Evolutionary conservation across 192 early-diverging fungal genomes (phyloP).

Genomic region (Phycomyces nitens): DNA sequence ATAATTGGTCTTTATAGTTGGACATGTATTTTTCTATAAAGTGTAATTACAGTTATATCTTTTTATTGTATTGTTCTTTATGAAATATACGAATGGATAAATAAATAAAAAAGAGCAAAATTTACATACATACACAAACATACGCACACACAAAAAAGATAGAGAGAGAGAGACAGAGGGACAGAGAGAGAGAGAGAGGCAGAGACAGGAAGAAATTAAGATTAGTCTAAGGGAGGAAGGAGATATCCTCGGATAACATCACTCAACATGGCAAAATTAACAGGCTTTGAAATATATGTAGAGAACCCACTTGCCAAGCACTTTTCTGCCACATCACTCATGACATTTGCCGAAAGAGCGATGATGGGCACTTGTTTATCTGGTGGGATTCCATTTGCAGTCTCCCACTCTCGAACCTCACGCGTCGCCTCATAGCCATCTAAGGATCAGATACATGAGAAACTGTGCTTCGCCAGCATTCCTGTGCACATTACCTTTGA

Average conservation of each 20-base stretch:
- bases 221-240: not conserved
- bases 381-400: slow-evolving; percentile 21
- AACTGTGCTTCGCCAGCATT: not conserved
- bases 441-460: slow-evolving; percentile 1
- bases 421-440: slow-evolving; percentile 54
- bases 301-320: slow-evolving; percentile 49
- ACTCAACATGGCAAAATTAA: slow-evolving; percentile 46
- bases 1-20: too few relatives aligned
- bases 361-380: slow-evolving; percentile 49
- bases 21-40: too few relatives aligned
- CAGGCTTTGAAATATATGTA: slow-evolving; percentile 55
- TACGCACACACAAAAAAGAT: too few relatives aligned
- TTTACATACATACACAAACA: not conserved
- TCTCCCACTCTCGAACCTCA: slow-evolving; percentile 52
- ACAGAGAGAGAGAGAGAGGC: too few relatives aligned
- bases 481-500: too few relatives aligned
- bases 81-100: not conserved
- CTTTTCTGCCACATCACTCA: slow-evolving; percentile 49
- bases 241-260: slow-evolving; percentile 42
- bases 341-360: slow-evolving; percentile 55
- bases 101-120: not conserved
- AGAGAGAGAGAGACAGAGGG: too few relatives aligned
- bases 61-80: too few relatives aligned
- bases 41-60: too few relatives aligned
- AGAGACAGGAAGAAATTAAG: not conserved